Evolutionary conservation across 1,139 yeast genomes (phyloP).

Genomic region (Torulaspora globosa): DNA sequence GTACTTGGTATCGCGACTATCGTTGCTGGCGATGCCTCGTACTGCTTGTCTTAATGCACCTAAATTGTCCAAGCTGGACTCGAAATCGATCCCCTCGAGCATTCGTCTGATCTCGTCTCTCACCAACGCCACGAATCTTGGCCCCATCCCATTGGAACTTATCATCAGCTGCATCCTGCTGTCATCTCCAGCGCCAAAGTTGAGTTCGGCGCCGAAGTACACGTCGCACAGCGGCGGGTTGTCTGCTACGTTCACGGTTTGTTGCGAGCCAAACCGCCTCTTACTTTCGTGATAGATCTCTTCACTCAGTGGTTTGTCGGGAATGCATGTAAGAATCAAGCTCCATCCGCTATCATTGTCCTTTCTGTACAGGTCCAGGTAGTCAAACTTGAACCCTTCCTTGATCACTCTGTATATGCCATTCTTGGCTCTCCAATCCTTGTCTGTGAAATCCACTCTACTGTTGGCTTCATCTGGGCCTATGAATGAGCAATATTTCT

Average conservation of each 20-base stretch:
- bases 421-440: constrained; percentile 9
- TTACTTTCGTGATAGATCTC: constrained; percentile 28
- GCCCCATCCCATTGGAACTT: constrained; percentile 36
- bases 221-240: constrained; percentile 37
- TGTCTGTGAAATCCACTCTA: constrained; percentile 7
- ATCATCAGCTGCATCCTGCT: constrained; percentile 31
- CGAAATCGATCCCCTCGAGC: constrained; percentile 23
- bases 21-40: constrained; percentile 17
- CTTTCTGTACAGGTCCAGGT: constrained; percentile 19
- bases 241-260: constrained; percentile 37
- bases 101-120: constrained; percentile 28
- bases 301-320: constrained; percentile 27
- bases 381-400: constrained; percentile 16
- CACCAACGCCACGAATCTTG: constrained; percentile 34
- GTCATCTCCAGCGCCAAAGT: constrained; percentile 17
- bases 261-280: constrained; percentile 27
- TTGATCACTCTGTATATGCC: constrained; percentile 21
- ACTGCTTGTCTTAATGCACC: constrained; percentile 27
- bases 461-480: not conserved
- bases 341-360: constrained; percentile 24
- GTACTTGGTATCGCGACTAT: constrained; percentile 21
- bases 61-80: constrained; percentile 26
- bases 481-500: constrained; percentile 13
- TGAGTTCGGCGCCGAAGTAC: constrained; percentile 36
- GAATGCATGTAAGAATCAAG: constrained; percentile 32